Evolutionary conservation across 148 eudicot genomes (phyloP).

Genomic region (Rhododendron griersonianum): DNA sequence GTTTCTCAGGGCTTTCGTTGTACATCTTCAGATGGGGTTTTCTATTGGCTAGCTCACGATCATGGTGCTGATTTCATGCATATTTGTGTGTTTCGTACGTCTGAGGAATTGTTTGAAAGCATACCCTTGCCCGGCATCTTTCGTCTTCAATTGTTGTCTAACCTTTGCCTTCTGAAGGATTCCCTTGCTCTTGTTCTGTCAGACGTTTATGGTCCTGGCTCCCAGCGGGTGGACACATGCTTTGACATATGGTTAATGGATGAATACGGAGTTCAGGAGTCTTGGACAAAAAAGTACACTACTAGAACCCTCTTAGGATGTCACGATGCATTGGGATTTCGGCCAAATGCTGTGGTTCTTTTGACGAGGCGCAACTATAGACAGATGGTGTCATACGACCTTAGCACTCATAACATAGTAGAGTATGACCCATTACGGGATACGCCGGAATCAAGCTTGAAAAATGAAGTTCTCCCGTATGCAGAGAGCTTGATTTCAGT

Average conservation of each 20-base stretch:
- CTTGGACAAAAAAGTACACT: background rate
- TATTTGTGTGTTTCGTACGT: background rate
- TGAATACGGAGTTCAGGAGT: background rate
- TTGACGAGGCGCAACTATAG: background rate
- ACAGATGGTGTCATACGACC: background rate
- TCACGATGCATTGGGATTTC: background rate
- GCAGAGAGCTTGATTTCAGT: background rate
- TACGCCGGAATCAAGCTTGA: background rate
- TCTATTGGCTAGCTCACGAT: background rate
- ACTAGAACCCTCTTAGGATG: background rate
- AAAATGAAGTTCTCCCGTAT: background rate
- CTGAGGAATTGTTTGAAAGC: background rate
- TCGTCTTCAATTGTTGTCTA: background rate
- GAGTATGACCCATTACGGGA: background rate
- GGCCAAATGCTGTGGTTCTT: background rate
- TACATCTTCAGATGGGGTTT: background rate
- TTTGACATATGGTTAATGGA: background rate
- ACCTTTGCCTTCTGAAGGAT: background rate
- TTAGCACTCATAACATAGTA: background rate
- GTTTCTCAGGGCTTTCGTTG: background rate
- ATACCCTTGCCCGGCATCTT: background rate
- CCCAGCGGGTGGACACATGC: background rate
- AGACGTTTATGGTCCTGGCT: background rate
- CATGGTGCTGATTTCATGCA: background rate
- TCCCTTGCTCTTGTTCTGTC: background rate